Base-by-base conservation (phyloP, 169 alveolate genomes). In the Cryptosporidium baileyi region DNA sequence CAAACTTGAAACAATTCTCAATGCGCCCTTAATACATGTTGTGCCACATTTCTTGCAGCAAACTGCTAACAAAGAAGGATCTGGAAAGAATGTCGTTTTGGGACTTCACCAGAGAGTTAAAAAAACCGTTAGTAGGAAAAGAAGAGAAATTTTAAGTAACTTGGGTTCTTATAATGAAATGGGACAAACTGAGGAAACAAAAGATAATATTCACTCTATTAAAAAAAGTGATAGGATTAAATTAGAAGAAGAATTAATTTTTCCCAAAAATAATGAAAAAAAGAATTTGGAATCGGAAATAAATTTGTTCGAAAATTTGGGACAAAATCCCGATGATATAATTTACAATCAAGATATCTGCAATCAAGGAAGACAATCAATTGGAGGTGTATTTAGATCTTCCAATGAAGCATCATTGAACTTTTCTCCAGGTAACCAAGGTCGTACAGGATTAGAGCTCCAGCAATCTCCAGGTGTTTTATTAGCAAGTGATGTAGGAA, bases 1-100 rank as follows among this genome's bases (percentile, higher is more conserved):
- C 5, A 74, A 74, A 38, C 51, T 74, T 38, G 85, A 74, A 54
- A 57, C 65, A 1, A 74, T 74, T 51, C 67, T 74, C 24, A 74
- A 74, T 41, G 85, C 85, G 36, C 85, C 85, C 19, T 28, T 74
- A 26, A 74, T 74, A 11, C 47, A 38, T 32, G 85, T 74, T 19
- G 85, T 74, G 22, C 85, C 85, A 2, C 85, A 74, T 8, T 74
- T 54, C 60, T 43, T 74, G 3, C 85, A 74, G 19, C 65, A 57
- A 54, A 54, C 85, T 1, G 54, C 36, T 54, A 49, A 17, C 26
- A 74, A 74, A 74, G 74, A 74, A 9, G 15, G 24, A 19, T 19
- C 41, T 24, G 67, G 57, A 54, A 74, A 74, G 61, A 22, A 54
- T 7, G 34, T 24, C 7, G 63, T 32, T 44, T 26, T 32, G n/a